Evolutionary conservation across 1,284 basidiomycete genomes (phyloP).

Genomic region (Rhodotorula sp.): DNA sequence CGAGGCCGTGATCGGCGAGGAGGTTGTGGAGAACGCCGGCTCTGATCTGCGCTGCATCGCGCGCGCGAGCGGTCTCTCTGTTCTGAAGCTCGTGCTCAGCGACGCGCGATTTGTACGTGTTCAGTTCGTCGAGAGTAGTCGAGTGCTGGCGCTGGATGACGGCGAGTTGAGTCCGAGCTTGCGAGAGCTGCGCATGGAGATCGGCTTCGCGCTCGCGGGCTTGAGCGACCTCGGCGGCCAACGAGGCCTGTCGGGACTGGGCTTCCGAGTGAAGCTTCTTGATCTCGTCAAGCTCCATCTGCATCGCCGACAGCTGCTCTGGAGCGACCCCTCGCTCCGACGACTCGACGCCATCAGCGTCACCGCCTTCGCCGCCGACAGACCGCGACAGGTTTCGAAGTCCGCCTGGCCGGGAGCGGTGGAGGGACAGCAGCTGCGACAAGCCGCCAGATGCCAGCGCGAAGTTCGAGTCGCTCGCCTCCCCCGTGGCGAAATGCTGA

Average conservation of each 20-base stretch:
- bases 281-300: conserved; percentile 63
- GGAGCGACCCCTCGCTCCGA: conserved; percentile 1
- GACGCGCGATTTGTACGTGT: conserved; percentile 53
- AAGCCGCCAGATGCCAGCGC: conserved; percentile 77
- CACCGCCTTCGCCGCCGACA: neutral
- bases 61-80: conserved; percentile 64
- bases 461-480: conserved; percentile 82
- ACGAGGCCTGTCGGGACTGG: conserved; percentile 42
- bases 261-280: conserved; percentile 75
- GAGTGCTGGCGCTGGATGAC: conserved; percentile 75
- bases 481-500: conserved; percentile 55
- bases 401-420: neutral
- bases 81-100: conserved; percentile 69
- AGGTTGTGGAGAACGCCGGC: conserved; percentile 79
- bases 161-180: conserved; percentile 72
- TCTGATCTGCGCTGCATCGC: conserved; percentile 71
- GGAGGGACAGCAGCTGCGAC: conserved; percentile 62
- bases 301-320: neutral
- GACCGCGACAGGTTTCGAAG: neutral
- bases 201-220: conserved; percentile 62
- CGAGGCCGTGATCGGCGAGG: conserved; percentile 82
- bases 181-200: conserved; percentile 67
- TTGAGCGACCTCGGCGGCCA: conserved; percentile 63
- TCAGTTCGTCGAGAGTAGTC: conserved; percentile 67
- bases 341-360: neutral